A percentile compares a stretch with the other conserved stretches of the same genome.
Evolutionary conservation across 2,329 filamentous ascomycete genomes (phyloP).

Genomic region (Arthrinium puccinioides): DNA sequence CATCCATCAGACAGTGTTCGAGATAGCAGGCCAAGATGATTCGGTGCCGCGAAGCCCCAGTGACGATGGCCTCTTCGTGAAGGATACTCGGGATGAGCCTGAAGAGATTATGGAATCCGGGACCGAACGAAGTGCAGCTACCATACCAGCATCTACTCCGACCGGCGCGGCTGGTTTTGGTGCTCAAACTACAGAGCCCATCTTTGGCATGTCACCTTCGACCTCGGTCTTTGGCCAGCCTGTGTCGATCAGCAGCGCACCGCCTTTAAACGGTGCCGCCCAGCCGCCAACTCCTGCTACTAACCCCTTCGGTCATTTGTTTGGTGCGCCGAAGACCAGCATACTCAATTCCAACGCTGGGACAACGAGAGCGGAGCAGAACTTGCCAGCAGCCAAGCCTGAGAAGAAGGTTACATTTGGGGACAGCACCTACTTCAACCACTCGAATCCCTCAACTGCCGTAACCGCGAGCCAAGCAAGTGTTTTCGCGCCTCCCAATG

Average conservation of each 20-base stretch:
- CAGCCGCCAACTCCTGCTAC: neutral
- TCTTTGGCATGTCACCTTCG: slow-evolving; percentile 1
- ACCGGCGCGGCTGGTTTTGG: too few species aligned
- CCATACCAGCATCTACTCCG: too few species aligned
- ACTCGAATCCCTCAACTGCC: too few species aligned
- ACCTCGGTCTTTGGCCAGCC: neutral
- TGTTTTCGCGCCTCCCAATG: too few species aligned
- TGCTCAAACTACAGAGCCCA: neutral
- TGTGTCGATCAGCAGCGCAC: neutral
- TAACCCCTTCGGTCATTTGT: slow-evolving; percentile 1
- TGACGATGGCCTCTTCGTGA: slow-evolving; percentile 20
- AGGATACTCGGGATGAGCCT: slow-evolving; percentile 1
- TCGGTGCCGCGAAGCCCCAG: slow-evolving; percentile 2
- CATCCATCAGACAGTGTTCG: slow-evolving; percentile 48
- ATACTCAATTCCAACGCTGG: too few species aligned
- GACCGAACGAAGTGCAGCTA: too few species aligned
- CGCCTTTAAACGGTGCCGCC: neutral
- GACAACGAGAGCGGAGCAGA: neutral
- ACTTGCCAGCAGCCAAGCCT: too few species aligned
- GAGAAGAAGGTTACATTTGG: slow-evolving; percentile 12
- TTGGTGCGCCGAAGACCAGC: neutral
- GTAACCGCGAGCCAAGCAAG: too few species aligned
- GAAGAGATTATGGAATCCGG: neutral
- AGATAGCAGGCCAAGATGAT: slow-evolving; percentile 6
- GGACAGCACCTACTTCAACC: slow-evolving; percentile 3